phyloP scores from a whole-genome alignment of 129 eudicot species.

The Pittosporum tobira region DNA sequence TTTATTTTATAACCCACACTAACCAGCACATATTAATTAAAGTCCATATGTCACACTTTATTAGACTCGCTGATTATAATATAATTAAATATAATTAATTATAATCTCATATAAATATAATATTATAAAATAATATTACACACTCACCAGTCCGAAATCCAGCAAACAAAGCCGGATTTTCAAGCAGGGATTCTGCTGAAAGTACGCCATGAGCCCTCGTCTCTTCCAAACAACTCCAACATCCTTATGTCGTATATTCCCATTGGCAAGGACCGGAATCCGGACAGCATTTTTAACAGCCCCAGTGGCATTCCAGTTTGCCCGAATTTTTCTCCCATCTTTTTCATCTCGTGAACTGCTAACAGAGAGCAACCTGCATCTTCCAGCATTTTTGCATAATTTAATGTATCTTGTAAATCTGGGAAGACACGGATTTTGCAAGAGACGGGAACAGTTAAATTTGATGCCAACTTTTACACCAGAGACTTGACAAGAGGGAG shows the following conservation, averaged over 20 bases:
- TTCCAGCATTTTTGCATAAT: constrained; percentile 81
- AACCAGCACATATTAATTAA: no score
- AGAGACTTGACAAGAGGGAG: constrained; percentile 75
- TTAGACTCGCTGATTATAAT: no score
- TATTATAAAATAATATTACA: no score
- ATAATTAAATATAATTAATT: no score
- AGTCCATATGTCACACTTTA: no score
- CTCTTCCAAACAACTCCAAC: constrained; percentile 66
- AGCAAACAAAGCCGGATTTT: constrained; percentile 86
- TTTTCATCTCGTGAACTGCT: constrained; percentile 93
- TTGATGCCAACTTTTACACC: constrained; percentile 61
- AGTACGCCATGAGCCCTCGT: constrained; percentile 84
- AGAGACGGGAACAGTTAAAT: constrained; percentile 74
- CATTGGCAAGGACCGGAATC: constrained; percentile 90
- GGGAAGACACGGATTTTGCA: constrained; percentile 92
- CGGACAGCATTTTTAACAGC: constrained; percentile 65
- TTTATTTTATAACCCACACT: no score
- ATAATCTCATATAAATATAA: no score
- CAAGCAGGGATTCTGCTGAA: constrained; percentile 85
- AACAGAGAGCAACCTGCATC: constrained; percentile 86
- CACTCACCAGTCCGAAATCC: constrained; percentile 70
- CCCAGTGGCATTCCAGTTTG: constrained; percentile 66
- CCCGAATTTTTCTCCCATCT: constrained; percentile 60
- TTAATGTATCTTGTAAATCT: constrained; percentile 55
- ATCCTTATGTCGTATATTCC: constrained; percentile 76